A percentile compares a stretch with the other conserved stretches of the same genome.
phyloP scores from a whole-genome alignment of 345 rosid genomes.

The Pistacia integerrima region DNA sequence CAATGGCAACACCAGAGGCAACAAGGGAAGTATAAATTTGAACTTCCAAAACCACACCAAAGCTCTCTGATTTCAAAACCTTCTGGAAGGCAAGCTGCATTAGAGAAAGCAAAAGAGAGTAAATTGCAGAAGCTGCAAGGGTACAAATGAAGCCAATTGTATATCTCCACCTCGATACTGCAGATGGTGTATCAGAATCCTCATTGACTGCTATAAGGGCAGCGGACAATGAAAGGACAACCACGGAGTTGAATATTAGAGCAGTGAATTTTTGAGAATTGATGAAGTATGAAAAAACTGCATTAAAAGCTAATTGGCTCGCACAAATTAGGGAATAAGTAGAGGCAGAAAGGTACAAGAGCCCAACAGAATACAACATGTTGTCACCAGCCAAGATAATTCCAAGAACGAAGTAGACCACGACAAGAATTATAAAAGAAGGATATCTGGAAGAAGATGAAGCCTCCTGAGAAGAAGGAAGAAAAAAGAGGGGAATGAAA shows the following conservation, averaged over 20 bases:
- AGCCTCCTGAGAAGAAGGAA: constrained; percentile 42
- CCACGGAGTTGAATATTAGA: constrained; percentile 57
- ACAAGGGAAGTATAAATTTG: constrained; percentile 57
- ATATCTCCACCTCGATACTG: constrained; percentile 57
- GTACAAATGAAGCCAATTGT: constrained; percentile 59
- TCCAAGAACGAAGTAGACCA: constrained; percentile 64
- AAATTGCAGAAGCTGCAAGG: constrained; percentile 66
- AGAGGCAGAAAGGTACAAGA: constrained; percentile 74
- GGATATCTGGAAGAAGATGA: constrained; percentile 38
- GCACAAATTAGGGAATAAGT: constrained; percentile 82
- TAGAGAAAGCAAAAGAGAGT: constrained; percentile 80
- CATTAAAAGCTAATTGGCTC: constrained; percentile 76
- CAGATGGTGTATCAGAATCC: constrained; percentile 53
- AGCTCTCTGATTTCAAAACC: constrained; percentile 46
- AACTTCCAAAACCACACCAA: constrained; percentile 60
- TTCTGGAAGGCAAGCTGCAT: constrained; percentile 78
- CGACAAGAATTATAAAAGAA: constrained; percentile 33
- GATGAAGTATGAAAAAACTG: constrained; percentile 69
- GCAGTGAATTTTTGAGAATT: constrained; percentile 76
- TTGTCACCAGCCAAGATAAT: constrained; percentile 61
- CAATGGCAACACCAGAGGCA: constrained; percentile 39
- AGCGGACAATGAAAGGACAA: constrained; percentile 72
- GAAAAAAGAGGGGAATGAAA: constrained; percentile 48
- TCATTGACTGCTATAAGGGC: constrained; percentile 63
- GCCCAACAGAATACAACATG: constrained; percentile 69